Percentiles rank a stretch among this genome's conserved stretches.
Evolutionary conservation across 805 yeast species (phyloP).

Genomic region (Yarrowia deformans): DNA sequence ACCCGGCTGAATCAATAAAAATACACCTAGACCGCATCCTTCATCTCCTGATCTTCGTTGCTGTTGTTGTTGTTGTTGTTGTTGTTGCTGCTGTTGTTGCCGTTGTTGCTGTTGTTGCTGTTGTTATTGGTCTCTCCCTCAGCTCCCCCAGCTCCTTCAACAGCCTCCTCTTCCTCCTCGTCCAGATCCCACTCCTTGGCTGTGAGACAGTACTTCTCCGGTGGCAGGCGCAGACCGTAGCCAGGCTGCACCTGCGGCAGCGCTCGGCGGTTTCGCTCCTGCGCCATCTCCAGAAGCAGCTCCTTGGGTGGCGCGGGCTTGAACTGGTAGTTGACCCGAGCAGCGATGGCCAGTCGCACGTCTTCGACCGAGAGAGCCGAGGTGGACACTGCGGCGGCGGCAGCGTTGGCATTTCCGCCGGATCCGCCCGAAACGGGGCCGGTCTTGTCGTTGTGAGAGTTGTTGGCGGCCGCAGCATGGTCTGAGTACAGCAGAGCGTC

Average conservation of each 20-base stretch:
- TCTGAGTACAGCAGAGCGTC: slow-evolving; percentile 92
- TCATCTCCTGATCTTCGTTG: slow-evolving; percentile 16
- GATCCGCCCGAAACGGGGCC: slow-evolving; percentile 39
- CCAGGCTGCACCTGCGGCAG: slow-evolving; percentile 90
- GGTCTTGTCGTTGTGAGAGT: slow-evolving; percentile 38
- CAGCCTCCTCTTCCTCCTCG: slow-evolving; percentile 52
- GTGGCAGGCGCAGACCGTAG: slow-evolving; percentile 94
- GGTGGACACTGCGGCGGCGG: slow-evolving; percentile 28
- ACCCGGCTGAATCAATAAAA: background rate
- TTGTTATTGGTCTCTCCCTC: background rate
- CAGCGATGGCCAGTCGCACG: slow-evolving; percentile 88
- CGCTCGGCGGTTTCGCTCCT: slow-evolving; percentile 86
- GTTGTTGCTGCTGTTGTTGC: too few species aligned
- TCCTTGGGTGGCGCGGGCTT: slow-evolving; percentile 97
- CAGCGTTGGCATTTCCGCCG: slow-evolving; percentile 32
- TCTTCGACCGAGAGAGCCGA: slow-evolving; percentile 78
- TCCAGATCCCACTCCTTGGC: slow-evolving; percentile 77
- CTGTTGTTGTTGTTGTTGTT: too few species aligned
- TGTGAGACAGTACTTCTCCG: slow-evolving; percentile 94
- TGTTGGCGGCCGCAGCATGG: slow-evolving; percentile 55
- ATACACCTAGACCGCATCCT: slow-evolving; percentile 20
- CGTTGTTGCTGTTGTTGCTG: too few species aligned
- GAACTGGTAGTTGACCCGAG: slow-evolving; percentile 94
- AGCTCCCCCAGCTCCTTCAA: slow-evolving; percentile 30
- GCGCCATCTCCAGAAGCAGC: slow-evolving; percentile 85